Base-by-base conservation (phyloP, 805 yeast genomes). In the Ogataea henricii region DNA sequence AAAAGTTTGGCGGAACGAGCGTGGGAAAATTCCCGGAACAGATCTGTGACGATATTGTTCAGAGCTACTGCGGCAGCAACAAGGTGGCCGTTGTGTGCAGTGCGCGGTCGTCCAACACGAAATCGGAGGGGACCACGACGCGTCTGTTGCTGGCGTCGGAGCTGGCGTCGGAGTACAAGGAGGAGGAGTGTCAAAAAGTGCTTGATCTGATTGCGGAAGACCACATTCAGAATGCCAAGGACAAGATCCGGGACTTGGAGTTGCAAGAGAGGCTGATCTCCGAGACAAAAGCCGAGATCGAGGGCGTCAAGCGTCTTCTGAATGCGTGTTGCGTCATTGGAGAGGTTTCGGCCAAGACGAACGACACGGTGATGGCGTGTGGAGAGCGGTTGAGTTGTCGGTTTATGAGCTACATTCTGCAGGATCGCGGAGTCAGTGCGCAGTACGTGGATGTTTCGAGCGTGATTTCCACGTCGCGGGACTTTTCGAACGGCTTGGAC, bases 1-100 rank as follows among this genome's bases (percentile, higher is more conserved):
- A 94, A 67, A 94, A 94, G 68, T 94, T 89, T 62, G 99, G 99
- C 41, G 99, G 99, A 45, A 94, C 99, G 13, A 84, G 94, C 40
- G 97, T 94, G 26, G 99, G 99, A 18, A 94, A 94, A 66, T 91
- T 94, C 67, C 88, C 97, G 8, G 82, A 78, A 43, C 79, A 85
- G 55, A 94, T 94, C 46, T 90, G 89, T 22, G 86, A 87, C 50
- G 88, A 89, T 55, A 89, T 94, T 41, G 87, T 94, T 40, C 82
- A 81, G 60, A 79, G 74, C 20, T 89, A 82, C 63, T 72, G 82
- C 29, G 69, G 77, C 33, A 69, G 71, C 40, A 76, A 76, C 55
- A 77, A 85, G 46, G 96, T 91, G 13, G 97, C 96, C 2, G 95
- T 92, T 20, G 99, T 94, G 2, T 94, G 99, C 67, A 87, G 96